A percentile compares a stretch with the other conserved stretches of the same genome.
Evolutionary conservation across 768 basidiomycete species (phyloP).

Genomic region (Bullera alba): DNA sequence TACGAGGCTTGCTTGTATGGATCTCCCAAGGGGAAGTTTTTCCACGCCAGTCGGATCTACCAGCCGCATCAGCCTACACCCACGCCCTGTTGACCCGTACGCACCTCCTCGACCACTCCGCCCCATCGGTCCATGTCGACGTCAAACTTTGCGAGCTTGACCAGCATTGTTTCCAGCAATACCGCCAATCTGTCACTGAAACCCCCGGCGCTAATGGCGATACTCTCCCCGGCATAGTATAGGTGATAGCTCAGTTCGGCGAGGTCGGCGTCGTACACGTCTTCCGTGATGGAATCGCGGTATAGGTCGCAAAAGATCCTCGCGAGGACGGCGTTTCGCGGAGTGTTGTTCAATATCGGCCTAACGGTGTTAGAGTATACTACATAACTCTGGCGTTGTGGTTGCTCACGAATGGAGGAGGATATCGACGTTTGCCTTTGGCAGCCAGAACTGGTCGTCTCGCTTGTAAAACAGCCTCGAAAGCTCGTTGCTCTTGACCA

Average conservation of each 20-base stretch:
- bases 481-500: conserved; percentile 64
- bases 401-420: conserved; percentile 42
- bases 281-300: conserved; percentile 80
- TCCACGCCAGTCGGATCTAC: conserved; percentile 60
- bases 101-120: conserved; percentile 77
- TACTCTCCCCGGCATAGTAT: conserved; percentile 57
- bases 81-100: conserved; percentile 9
- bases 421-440: conserved; percentile 71
- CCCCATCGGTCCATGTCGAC: conserved; percentile 66
- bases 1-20: conserved; percentile 67
- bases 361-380: conserved; percentile 14
- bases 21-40: conserved; percentile 80
- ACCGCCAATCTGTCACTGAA: conserved; percentile 85
- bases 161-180: conserved; percentile 64
- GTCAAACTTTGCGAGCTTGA: conserved; percentile 59
- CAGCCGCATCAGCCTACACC: conserved; percentile 8
- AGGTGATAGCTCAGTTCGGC: conserved; percentile 77
- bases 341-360: conserved; percentile 49
- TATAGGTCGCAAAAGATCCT: conserved; percentile 81
- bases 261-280: conserved; percentile 82
- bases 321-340: conserved; percentile 67
- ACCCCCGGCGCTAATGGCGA: conserved; percentile 64
- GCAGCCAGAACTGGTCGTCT: conserved; percentile 93
- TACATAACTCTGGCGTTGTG: neutral
- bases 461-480: conserved; percentile 92